Evolutionary conservation across 1,284 basidiomycete genomes (phyloP), one percentile per base, ranked within the genome.

Genomic region (Ustanciosporium gigantosporum): DNA sequence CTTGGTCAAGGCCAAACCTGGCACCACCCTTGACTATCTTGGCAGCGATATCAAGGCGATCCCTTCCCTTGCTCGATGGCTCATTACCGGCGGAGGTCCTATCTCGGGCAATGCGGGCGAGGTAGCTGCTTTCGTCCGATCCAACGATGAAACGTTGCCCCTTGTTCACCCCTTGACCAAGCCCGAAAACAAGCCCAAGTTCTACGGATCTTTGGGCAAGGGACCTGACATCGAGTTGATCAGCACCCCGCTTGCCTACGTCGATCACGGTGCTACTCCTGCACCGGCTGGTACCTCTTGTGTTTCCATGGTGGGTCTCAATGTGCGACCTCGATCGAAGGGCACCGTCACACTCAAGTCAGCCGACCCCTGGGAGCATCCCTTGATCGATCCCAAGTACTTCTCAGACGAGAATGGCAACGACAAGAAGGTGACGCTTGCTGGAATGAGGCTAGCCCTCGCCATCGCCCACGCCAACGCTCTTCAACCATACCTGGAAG

Each of bases 191-290:
- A 38, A 45, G 31, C 56, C 62, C 52, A 27, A 67, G 50, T 64
- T 64, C 62, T 36, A 70, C 61, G 35, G 75, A 48, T 52, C 68
- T 48, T 15, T 62, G 46, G 31, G 50, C 39, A 59, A 60, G 25
- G 71, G 73, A 4, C 77, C 78, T 3, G 78, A 79, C 40, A 46
- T 79, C 11, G 78, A 79, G 52, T 32, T 74, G 20, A 53, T 78
- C 27, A 45, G 49, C 37, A 59, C 48, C 13, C 60, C 58, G 3
- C 36, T 64, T 14, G 51, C 50, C 9, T 67, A 67, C 53, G 38
- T 41, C 31, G 65, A 67, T 31, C 65, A 67, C 41, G 65, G 53
- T 2, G 25, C 52, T 2, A 31, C 45, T 5, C 19, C 59, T n/a
- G 51, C 65, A 2, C 59, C 53, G 5, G 40, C 46, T 2, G 65